Evolutionary conservation across 306 rosid species (phyloP).

Genomic region (Potentilla sterilis): DNA sequence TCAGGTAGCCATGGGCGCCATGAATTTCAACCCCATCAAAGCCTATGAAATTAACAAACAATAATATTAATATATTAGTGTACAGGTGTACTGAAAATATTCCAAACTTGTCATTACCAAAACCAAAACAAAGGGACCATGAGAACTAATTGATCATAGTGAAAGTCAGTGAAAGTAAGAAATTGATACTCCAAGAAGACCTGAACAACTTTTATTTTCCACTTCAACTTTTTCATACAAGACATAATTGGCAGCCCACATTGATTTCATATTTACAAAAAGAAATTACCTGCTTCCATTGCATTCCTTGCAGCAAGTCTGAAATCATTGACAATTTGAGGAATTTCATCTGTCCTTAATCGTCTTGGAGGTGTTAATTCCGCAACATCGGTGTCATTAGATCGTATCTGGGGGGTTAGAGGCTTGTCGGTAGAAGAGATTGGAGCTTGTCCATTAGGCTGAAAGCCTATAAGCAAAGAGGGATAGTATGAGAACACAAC

Average conservation of each 20-base stretch:
- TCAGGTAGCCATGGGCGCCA: constrained; percentile 33
- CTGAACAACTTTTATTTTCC: neutral
- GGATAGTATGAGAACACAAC: neutral
- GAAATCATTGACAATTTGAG: constrained; percentile 53
- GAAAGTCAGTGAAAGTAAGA: neutral
- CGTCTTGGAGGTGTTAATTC: constrained; percentile 54
- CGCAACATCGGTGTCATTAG: constrained; percentile 32
- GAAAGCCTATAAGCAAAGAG: constrained; percentile 34
- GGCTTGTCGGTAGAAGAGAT: constrained; percentile 59
- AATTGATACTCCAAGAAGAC: neutral
- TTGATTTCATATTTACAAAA: neutral
- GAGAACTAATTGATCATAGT: neutral
- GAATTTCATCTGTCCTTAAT: constrained; percentile 56
- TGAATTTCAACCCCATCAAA: constrained; percentile 37
- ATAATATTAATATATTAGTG: neutral
- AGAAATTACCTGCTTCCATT: constrained; percentile 65
- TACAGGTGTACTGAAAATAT: neutral
- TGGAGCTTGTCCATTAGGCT: constrained; percentile 51
- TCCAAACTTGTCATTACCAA: neutral
- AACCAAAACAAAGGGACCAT: neutral
- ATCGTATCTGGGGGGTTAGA: constrained; percentile 24
- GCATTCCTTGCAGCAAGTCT: constrained; percentile 59
- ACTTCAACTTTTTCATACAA: neutral
- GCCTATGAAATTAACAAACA: constrained; percentile 4
- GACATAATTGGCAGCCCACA: neutral